Base-by-base conservation (phyloP, 257 asterid genomes). In the Primulina eburnea region DNA sequence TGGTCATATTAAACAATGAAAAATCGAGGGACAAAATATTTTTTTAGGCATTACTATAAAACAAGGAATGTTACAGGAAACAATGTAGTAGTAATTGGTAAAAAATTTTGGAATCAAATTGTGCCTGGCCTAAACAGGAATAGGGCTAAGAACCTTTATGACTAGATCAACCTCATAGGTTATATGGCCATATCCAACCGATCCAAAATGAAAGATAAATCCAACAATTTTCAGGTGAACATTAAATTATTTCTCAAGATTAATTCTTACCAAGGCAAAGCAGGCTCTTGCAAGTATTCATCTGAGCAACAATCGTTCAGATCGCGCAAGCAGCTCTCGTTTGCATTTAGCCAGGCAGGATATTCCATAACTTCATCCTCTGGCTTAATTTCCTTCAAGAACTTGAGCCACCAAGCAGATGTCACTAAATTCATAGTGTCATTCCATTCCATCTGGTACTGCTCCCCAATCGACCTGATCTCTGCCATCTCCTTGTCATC, bases 401-500 rank as follows among this genome's bases (percentile, higher is more conserved):
- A 91, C 73, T 91, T 84, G 77, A 81, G 86, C 97, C 99, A 91
- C 95, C 97, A 84, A 1, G 96, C 97, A 40, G 99, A 93, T 52
- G 85, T 85, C 47, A 84, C 89, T 76, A 86, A 75, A 81, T 89
- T 94, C 82, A 94, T 43, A 5, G 85, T 94, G 59, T 90, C 99
- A 81, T 89, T 88, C 97, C 95, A 91, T 80, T 90, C 97, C 84
- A 89, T 86, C 80, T 90, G 84, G 73, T 94, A 87, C 71, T 88
- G 96, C 68, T 91, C 95, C 26, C 99, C 97, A 9, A 90, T 85
- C 56, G 99, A 94, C 79, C 92, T 83, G 61, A 91, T 91, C 85
- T 94, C 97, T 8, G 91, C 96, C 83, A 94, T 83, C 82, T 90
- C 97, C 72, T 82, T 78, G n/a, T 86, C 99, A 73, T 91, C 99